phyloP scores from a whole-genome alignment of 2,329 filamentous ascomycete species.

The Talaromyces piceae region DNA sequence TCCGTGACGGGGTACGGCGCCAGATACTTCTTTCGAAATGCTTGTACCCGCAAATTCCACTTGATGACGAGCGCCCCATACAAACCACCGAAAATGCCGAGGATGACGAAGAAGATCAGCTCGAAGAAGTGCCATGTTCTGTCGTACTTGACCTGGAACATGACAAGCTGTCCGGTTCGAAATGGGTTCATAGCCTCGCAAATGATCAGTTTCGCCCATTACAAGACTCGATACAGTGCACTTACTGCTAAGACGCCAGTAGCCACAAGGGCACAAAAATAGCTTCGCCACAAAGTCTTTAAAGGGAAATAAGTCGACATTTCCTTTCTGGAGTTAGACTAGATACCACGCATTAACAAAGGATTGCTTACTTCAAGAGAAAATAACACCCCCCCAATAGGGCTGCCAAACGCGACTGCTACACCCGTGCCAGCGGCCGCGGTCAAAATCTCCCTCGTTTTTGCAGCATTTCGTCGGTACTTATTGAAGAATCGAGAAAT shows the following conservation, averaged over 20 bases:
- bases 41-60: slow-evolving; percentile 85
- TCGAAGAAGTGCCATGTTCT: slow-evolving; percentile 98
- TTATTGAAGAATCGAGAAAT: slow-evolving; percentile 90
- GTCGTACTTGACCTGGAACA: slow-evolving; percentile 97
- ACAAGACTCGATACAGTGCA: slow-evolving; percentile 8
- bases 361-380: slow-evolving; percentile 61
- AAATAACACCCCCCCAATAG: slow-evolving; percentile 93
- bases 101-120: slow-evolving; percentile 79
- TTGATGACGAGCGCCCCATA: slow-evolving; percentile 98
- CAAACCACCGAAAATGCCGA: slow-evolving; percentile 87
- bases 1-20: slow-evolving; percentile 77
- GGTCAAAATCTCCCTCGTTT: slow-evolving; percentile 89
- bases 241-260: slow-evolving; percentile 74
- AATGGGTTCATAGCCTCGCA: slow-evolving; percentile 86
- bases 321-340: slow-evolving; percentile 46
- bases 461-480: slow-evolving; percentile 83
- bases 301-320: slow-evolving; percentile 95
- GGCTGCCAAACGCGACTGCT: slow-evolving; percentile 92
- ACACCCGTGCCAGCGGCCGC: slow-evolving; percentile 93
- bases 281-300: slow-evolving; percentile 96
- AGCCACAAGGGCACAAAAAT: slow-evolving; percentile 93
- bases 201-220: neutral
- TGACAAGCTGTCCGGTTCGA: slow-evolving; percentile 91
- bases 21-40: slow-evolving; percentile 90
- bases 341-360: slow-evolving; percentile 8